phyloP scores from a whole-genome alignment of 129 eudicot species.

The Arctium lappa region DNA sequence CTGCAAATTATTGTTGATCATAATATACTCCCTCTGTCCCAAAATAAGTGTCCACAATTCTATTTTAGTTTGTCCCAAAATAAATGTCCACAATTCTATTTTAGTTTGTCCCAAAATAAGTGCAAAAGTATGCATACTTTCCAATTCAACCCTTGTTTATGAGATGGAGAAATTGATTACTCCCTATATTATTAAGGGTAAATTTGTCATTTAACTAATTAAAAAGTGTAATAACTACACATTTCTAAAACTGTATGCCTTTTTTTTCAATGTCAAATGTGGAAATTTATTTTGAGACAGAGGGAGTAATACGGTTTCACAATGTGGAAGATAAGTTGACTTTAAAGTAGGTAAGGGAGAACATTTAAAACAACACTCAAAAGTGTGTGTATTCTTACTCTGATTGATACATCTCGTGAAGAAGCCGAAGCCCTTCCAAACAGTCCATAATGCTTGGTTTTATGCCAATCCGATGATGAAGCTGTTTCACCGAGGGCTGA shows the following conservation, averaged over 20 bases:
- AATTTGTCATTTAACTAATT: too few species aligned
- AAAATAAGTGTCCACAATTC: neutral
- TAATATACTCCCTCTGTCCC: too few species aligned
- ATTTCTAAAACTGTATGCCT: neutral
- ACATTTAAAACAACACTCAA: neutral
- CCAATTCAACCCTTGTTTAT: neutral
- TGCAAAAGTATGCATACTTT: neutral
- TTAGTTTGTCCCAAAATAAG: neutral
- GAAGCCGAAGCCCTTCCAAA: slow-evolving; percentile 70
- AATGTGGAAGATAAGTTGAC: too few species aligned
- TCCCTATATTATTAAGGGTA: too few species aligned
- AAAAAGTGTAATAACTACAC: too few species aligned
- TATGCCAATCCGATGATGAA: slow-evolving; percentile 58
- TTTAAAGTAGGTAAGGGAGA: neutral
- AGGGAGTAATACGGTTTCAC: too few species aligned
- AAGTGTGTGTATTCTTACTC: slow-evolving; percentile 51
- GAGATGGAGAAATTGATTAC: too few species aligned
- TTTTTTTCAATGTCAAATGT: too few species aligned
- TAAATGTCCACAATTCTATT: neutral
- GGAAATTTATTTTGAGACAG: too few species aligned
- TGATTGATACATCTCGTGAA: slow-evolving; percentile 81
- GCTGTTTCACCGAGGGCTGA: slow-evolving; percentile 47
- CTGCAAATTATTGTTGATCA: neutral
- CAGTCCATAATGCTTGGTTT: slow-evolving; percentile 80
- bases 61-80: neutral